Evolutionary conservation across 169 alveolate species (phyloP).

Genomic region (Plasmodium malariae): DNA sequence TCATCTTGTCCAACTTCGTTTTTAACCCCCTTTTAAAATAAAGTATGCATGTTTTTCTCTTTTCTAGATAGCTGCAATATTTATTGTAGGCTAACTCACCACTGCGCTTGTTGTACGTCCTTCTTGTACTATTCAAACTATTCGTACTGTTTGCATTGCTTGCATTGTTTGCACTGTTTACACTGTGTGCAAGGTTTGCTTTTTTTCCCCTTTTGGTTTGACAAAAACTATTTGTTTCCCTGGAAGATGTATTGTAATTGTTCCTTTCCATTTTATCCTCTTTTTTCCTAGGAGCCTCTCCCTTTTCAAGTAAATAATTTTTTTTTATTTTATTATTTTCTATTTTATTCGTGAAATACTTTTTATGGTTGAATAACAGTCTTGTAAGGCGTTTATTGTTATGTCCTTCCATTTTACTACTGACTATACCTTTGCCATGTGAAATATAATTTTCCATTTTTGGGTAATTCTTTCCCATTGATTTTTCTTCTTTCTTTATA

Average conservation of each 20-base stretch:
- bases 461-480: no score
- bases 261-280: background rate
- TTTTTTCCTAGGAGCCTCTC: background rate
- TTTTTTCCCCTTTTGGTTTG: background rate
- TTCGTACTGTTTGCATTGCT: background rate
- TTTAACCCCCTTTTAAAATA: constrained; percentile 43
- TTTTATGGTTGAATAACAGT: no score
- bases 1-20: constrained; percentile 18
- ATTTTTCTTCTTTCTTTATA: no score
- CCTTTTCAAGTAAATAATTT: background rate
- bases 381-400: no score
- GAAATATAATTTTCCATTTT: no score
- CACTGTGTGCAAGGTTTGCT: background rate
- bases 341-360: no score
- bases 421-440: no score
- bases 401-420: no score
- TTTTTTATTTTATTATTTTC: background rate
- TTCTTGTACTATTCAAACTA: background rate
- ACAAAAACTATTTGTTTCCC: background rate
- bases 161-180: background rate
- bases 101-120: background rate
- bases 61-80: constrained; percentile 6
- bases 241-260: background rate
- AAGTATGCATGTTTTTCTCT: constrained; percentile 17
- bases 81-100: background rate